phyloP scores from a whole-genome alignment of 768 basidiomycete genomes.

The Lactarius hatsudake region DNA sequence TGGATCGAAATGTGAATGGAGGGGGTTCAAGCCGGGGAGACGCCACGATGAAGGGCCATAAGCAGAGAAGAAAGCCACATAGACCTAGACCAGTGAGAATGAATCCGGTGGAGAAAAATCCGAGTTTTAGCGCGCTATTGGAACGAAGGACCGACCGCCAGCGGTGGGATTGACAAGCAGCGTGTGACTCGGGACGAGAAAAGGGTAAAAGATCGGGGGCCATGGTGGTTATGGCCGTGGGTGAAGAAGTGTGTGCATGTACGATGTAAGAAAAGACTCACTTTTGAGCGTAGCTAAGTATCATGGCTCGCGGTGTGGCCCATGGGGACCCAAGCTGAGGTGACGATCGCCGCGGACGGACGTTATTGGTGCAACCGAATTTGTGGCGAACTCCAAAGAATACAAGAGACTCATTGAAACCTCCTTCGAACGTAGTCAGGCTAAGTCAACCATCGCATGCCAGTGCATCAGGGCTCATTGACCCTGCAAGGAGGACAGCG shows the following conservation, averaged over 20 bases:
- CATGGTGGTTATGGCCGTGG: neutral
- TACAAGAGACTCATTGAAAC: too few relatives aligned
- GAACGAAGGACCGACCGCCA: neutral
- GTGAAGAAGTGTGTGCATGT: neutral
- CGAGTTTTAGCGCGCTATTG: neutral
- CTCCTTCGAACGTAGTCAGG: too few relatives aligned
- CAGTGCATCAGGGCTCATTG: too few relatives aligned
- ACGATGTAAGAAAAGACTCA: neutral
- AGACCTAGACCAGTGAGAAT: constrained; percentile 7
- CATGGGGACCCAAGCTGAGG: neutral
- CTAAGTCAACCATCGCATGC: too few relatives aligned
- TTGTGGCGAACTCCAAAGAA: too few relatives aligned
- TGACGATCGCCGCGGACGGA: too few relatives aligned
- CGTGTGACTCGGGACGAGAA: neutral
- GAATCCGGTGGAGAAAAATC: constrained; percentile 14
- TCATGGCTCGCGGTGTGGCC: neutral
- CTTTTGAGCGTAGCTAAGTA: neutral
- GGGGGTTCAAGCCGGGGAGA: neutral
- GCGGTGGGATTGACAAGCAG: constrained; percentile 3
- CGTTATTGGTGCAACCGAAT: too few relatives aligned
- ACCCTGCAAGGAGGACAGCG: too few relatives aligned
- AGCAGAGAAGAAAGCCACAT: constrained; percentile 7
- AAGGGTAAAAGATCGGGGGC: neutral
- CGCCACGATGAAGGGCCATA: neutral
- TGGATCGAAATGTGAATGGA: neutral